phyloP scores from a whole-genome alignment of 1,284 basidiomycete genomes.

The Trichosporon sp. region DNA sequence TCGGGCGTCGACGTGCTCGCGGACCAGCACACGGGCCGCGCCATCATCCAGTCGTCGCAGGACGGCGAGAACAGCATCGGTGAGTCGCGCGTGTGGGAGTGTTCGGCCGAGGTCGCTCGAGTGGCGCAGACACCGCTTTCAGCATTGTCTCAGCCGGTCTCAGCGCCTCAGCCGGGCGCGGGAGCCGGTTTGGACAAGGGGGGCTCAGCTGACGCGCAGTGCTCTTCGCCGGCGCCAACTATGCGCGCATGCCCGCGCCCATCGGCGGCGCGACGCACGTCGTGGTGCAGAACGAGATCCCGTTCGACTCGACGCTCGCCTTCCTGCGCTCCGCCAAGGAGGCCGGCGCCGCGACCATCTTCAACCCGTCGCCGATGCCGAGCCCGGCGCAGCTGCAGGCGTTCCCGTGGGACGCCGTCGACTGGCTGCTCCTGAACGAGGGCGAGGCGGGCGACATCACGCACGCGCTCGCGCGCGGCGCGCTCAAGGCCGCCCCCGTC shows the following conservation, averaged over 20 bases:
- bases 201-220: constrained; percentile 20
- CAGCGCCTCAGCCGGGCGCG: too few species aligned
- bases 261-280: constrained; percentile 45
- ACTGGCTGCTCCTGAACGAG: constrained; percentile 56
- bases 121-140: too few species aligned
- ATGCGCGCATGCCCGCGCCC: constrained; percentile 15
- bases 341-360: constrained; percentile 44
- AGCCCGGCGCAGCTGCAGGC: constrained; percentile 41
- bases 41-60: constrained; percentile 51
- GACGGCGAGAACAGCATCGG: constrained; percentile 52
- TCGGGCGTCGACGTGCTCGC: constrained; percentile 29
- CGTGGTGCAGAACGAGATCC: constrained; percentile 58
- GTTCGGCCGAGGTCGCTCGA: not conserved
- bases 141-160: not conserved
- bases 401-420: constrained; percentile 52
- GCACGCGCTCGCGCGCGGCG: not conserved
- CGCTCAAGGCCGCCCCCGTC: not conserved
- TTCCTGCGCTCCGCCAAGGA: constrained; percentile 42
- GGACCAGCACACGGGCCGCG: constrained; percentile 47
- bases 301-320: constrained; percentile 50
- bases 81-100: too few species aligned
- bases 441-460: constrained; percentile 48
- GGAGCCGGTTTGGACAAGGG: not conserved
- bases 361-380: constrained; percentile 58
- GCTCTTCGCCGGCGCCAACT: constrained; percentile 48